Conservation (phyloP, 176 grass and related monocot genomes). For the Carex pumila region DNA sequence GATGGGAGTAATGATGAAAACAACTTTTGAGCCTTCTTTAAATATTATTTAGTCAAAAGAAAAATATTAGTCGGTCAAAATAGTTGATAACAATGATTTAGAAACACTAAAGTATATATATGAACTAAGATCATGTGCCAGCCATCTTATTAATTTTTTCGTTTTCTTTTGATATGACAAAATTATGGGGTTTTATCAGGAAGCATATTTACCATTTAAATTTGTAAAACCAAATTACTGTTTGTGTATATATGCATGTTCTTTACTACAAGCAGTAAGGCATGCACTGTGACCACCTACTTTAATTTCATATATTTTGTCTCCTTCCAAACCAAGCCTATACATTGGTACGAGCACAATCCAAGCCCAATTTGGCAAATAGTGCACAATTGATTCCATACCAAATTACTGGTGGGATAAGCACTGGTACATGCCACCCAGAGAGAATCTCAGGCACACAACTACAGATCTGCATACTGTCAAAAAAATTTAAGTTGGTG, state of each 20-base stretch:
- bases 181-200: neutral
- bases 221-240: neutral
- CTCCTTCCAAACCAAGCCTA: neutral
- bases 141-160: neutral
- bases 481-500: neutral
- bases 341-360: neutral
- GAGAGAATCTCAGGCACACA: neutral
- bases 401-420: neutral
- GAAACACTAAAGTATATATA: neutral
- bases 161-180: neutral
- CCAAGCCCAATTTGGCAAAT: conserved; percentile 6
- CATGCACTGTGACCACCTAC: neutral
- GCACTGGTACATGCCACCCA: neutral
- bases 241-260: neutral
- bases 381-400: neutral
- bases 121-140: neutral
- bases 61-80: too few species aligned
- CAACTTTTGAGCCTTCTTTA: too few species aligned
- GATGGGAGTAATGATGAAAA: too few species aligned
- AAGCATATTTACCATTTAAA: neutral
- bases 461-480: neutral
- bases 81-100: neutral
- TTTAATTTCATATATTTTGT: neutral
- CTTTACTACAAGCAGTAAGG: neutral
- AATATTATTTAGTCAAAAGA: too few species aligned